Base-by-base conservation (phyloP, 2,329 filamentous ascomycete species). In the Fusarium lateritium region DNA sequence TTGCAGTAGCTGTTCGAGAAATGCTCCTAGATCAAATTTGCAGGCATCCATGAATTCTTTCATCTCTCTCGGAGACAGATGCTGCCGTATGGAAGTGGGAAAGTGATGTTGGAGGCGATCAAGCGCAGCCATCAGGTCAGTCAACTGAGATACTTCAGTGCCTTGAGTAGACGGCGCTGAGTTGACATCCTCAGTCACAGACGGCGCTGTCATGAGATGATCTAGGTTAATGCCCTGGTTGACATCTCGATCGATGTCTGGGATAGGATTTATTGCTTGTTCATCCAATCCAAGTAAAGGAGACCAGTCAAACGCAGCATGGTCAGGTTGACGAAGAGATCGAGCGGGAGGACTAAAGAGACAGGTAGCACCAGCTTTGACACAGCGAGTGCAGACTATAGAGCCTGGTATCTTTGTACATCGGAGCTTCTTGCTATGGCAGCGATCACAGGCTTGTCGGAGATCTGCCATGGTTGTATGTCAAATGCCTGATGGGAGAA, bases 351-450 rank as follows among this genome's bases (percentile, higher is more conserved):
- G 82, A 36, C 82, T 85, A 68, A 83, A 85, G 44, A 81, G 57
- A 59, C 83, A 85, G 7, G 74, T 44, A 3, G 77, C 75, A 31
- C 76, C 74, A 22, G 82, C 82, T 65, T 81, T 84, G 22, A 75
- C 65, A 63, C 83, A 85, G 31, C 83, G 79, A 10, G 76, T 75
- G 65, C 83, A 85, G 13, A 72, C 70, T 7, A 73, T 56, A 28
- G 76, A 76, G 1, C 79, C 79, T 0, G 76, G 60, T 28, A 78
- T 75, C 54, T 82, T 83, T 7, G 80, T 80, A 51, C 83, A 85
- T 71, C 79, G 78, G 14, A 84, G 75, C 70, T 85, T 85, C 39
- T 85, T 83, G 19, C 78, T 76, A 62, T 85, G 83, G 40, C 83
- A 85, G 40, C 83, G 75, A 70, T 83, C 81, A 62, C 81, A 83